Evolutionary conservation across 2,329 filamentous ascomycete species (phyloP).

Genomic region (Colletotrichum sp.): DNA sequence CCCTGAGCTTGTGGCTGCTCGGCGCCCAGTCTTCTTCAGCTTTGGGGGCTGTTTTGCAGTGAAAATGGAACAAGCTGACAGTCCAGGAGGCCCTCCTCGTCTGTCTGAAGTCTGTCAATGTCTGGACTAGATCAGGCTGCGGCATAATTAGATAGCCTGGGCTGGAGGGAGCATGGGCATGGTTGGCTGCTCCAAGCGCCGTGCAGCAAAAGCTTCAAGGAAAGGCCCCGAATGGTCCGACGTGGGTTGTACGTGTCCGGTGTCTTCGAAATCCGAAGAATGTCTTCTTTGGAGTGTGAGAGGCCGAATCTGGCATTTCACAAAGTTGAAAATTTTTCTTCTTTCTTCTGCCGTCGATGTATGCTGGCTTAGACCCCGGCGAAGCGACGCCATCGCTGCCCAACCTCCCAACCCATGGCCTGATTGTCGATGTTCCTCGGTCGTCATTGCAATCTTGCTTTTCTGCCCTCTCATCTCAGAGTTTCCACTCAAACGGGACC

Average conservation of each 20-base stretch:
- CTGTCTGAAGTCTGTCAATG: neutral
- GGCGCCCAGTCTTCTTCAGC: neutral
- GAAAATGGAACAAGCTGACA: neutral
- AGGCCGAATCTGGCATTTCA: neutral
- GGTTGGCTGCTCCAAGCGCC: conserved; percentile 20
- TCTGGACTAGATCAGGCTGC: neutral
- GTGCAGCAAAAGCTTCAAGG: neutral
- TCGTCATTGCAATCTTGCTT: conserved; percentile 5
- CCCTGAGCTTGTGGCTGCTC: neutral
- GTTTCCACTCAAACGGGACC: conserved; percentile 5
- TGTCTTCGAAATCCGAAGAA: neutral
- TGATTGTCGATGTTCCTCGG: neutral
- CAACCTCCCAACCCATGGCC: conserved; percentile 13
- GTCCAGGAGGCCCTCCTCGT: neutral
- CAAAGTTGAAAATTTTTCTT: neutral
- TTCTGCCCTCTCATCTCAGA: neutral
- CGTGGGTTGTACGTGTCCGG: neutral
- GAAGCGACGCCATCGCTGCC: conserved; percentile 13
- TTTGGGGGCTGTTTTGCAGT: conserved; percentile 8
- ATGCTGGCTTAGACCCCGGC: neutral
- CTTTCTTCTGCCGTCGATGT: neutral
- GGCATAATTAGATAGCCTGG: neutral
- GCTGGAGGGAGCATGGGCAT: neutral
- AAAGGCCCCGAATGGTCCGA: neutral
- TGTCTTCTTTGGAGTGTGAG: too few relatives aligned